Percentiles rank a stretch among this genome's conserved stretches.
Evolutionary conservation across 257 asterid genomes (phyloP).

Genomic region (Capsicum chinense): DNA sequence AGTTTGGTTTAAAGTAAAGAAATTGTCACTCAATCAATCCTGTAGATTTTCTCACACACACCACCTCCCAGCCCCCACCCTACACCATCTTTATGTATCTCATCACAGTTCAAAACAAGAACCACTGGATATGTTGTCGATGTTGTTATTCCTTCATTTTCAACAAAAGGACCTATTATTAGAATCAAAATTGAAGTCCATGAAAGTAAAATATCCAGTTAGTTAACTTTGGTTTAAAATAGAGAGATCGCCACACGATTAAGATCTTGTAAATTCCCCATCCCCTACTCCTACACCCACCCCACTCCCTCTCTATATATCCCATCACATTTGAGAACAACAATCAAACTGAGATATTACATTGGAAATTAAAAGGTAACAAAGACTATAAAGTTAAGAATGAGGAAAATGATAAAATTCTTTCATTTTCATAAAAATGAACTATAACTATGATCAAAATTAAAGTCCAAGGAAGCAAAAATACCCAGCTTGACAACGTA

Average conservation of each 20-base stretch:
- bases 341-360: not conserved
- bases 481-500: conserved; percentile 94
- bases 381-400: not conserved
- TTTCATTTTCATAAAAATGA: not conserved
- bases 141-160: too few relatives aligned
- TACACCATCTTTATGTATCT: too few relatives aligned
- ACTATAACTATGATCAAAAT: not conserved
- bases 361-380: not conserved
- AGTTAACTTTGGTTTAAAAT: too few relatives aligned
- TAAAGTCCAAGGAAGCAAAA: conserved; percentile 22
- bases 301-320: not conserved
- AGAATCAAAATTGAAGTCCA: too few relatives aligned
- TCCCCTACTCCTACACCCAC: too few relatives aligned
- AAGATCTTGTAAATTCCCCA: too few relatives aligned
- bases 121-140: too few relatives aligned
- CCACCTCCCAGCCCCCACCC: too few relatives aligned
- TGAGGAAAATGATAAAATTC: not conserved
- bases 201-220: too few relatives aligned
- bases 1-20: conserved; percentile 56
- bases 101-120: conserved; percentile 31
- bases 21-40: conserved; percentile 71
- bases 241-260: too few relatives aligned
- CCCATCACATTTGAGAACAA: conserved; percentile 12
- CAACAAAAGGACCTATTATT: too few relatives aligned
- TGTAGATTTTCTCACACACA: conserved; percentile 57